These are phyloP conservation scores for Benincasa hispida DNA, from an alignment of 306 rosid species.

Conservation along the genomic window DNA sequence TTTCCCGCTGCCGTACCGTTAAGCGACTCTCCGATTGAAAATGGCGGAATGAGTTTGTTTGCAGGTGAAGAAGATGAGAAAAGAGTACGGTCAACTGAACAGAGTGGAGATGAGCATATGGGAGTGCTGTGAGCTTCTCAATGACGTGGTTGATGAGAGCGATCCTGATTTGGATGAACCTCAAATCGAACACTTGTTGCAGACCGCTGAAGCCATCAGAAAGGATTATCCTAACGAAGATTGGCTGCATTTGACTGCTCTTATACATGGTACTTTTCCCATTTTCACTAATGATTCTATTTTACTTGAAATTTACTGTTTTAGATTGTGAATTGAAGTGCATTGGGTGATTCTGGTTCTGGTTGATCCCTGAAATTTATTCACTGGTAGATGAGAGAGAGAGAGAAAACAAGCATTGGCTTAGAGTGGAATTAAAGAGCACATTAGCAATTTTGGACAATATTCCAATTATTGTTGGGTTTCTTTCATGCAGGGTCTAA, in stretches of 20 bases:
- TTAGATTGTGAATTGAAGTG: neutral
- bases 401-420: neutral
- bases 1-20: neutral
- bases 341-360: neutral
- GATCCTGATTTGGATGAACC: constrained; percentile 86
- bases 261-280: constrained; percentile 48
- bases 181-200: constrained; percentile 65
- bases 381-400: neutral
- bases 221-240: constrained; percentile 66
- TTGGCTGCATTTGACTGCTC: constrained; percentile 76
- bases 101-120: constrained; percentile 71
- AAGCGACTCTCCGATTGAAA: neutral
- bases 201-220: constrained; percentile 75
- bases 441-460: neutral
- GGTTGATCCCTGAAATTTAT: neutral
- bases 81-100: constrained; percentile 48
- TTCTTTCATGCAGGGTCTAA: neutral
- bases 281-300: neutral
- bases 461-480: neutral
- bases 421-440: neutral
- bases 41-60: neutral
- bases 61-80: constrained; percentile 68
- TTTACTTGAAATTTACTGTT: neutral
- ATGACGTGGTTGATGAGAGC: constrained; percentile 75
- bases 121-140: constrained; percentile 76